Conservation (phyloP, 2,329 filamentous ascomycete species). For the Scedosporium aurantiacum region DNA sequence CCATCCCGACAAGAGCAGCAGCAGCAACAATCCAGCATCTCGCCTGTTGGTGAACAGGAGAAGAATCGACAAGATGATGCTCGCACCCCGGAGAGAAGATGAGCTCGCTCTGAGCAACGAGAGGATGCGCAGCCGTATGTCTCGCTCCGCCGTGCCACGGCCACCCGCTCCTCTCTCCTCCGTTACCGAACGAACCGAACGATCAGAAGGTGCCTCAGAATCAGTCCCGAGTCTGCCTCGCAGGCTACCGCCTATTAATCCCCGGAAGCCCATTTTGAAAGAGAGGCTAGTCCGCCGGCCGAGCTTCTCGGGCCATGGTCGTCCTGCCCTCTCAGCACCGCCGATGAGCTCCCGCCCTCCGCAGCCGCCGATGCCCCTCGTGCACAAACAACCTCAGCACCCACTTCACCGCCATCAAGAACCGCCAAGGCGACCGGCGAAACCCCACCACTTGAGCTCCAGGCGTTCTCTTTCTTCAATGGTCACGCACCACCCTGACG, state of each 20-base stretch:
- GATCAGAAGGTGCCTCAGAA: background rate
- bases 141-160: background rate
- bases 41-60: background rate
- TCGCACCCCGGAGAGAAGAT: background rate
- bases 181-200: slow-evolving; percentile 2
- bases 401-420: background rate
- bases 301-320: background rate
- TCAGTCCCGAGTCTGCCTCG: background rate
- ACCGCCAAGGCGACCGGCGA: background rate
- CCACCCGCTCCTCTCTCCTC: background rate
- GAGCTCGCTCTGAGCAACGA: background rate
- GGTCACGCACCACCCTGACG: background rate
- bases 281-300: background rate
- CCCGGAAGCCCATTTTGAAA: background rate
- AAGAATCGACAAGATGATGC: background rate
- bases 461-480: background rate
- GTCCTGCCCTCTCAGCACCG: background rate
- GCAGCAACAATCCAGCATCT: background rate
- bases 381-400: background rate
- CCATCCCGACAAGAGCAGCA: background rate
- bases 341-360: background rate
- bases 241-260: background rate
- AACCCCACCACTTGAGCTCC: background rate
- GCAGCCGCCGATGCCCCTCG: background rate
- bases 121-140: slow-evolving; percentile 4